These are phyloP conservation scores for Chaetomium sp. DNA, from an alignment of 2,329 filamentous ascomycete species.

Conservation along the genomic window DNA sequence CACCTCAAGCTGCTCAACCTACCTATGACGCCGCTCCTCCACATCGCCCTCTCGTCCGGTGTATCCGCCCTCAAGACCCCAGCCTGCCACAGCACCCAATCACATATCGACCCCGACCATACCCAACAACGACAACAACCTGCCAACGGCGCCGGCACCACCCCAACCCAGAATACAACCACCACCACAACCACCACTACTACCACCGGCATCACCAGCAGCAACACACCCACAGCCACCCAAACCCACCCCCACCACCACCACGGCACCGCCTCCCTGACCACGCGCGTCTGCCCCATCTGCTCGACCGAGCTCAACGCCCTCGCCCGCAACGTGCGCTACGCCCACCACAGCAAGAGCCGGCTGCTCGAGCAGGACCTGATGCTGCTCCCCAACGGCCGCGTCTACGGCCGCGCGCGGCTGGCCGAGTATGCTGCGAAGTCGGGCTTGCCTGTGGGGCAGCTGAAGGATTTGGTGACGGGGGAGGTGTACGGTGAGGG, in stretches of 20 bases:
- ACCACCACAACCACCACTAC: slow-evolving; percentile 14
- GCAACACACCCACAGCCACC: slow-evolving; percentile 24
- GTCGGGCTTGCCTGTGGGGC: slow-evolving; percentile 58
- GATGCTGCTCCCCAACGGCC: slow-evolving; percentile 77
- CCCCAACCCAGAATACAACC: slow-evolving; percentile 17
- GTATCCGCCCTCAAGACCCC: slow-evolving; percentile 94
- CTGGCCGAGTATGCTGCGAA: slow-evolving; percentile 74
- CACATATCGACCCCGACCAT: not conserved
- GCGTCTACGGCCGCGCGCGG: slow-evolving; percentile 72
- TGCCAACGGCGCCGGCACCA: slow-evolving; percentile 23
- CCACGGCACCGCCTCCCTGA: slow-evolving; percentile 41
- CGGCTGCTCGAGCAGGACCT: slow-evolving; percentile 76
- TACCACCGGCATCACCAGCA: slow-evolving; percentile 14
- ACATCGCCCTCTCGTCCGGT: slow-evolving; percentile 84
- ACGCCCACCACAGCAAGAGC: slow-evolving; percentile 91
- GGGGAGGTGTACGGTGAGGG: slow-evolving; percentile 58
- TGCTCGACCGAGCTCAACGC: slow-evolving; percentile 94
- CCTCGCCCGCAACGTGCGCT: slow-evolving; percentile 80
- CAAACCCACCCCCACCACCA: slow-evolving; percentile 19
- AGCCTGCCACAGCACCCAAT: slow-evolving; percentile 59
- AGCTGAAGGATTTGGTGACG: slow-evolving; percentile 72
- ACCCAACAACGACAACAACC: slow-evolving; percentile 24
- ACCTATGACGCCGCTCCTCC: slow-evolving; percentile 74
- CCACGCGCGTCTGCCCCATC: slow-evolving; percentile 82
- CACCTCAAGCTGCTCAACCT: slow-evolving; percentile 82